Evolutionary conservation across 768 basidiomycete species (phyloP), one percentile per base, ranked within the genome.

Genomic region (Royoungia palumana): DNA sequence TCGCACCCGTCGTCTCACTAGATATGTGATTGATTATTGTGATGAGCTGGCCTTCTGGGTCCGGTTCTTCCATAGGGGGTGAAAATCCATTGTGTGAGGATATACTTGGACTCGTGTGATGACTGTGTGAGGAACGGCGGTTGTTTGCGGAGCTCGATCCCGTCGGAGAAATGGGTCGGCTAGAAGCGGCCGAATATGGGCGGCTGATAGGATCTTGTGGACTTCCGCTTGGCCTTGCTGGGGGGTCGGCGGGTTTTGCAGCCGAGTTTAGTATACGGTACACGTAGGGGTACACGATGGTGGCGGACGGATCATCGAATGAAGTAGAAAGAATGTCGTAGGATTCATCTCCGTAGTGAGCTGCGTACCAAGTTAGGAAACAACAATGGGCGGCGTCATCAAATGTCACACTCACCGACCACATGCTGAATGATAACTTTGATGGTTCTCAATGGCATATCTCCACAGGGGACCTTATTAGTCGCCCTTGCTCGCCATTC

Each of bases 371-470:
- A 16, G 34, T 62, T 32, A 69, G 58, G 50, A 58, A 52, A 55
- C 35, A 10, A 48, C 36, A 32, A 47, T 32, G 30, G 38, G 24
- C 8, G 5, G 14, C 46, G 13, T 12, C 41, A 37, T 38, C 20
- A 5, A 22, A 35, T 43, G 36, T 41, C 35, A 47, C 47, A 81
- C 94, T 74, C 56, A 94, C 94, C 89, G 58, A 97, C 91, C 47
- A 97, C 81, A 65, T 95, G 93, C 70, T 98, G 96, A 30, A 99
- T 89, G 58, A 99, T 91, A 35, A 96, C 94, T 75, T 99, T 99
- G 67, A 98, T 90, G 3, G 96, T 98, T 53, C 96, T 77, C 49
- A 99, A 69, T 2, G 96, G 96, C 94, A 98, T 94, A 61, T 99
- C 96, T 21, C 94, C 94, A 62, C 94, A 88, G 4, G 96, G 94